phyloP scores from a whole-genome alignment of 495 filamentous ascomycete species.

The Aspergillus hancockii region DNA sequence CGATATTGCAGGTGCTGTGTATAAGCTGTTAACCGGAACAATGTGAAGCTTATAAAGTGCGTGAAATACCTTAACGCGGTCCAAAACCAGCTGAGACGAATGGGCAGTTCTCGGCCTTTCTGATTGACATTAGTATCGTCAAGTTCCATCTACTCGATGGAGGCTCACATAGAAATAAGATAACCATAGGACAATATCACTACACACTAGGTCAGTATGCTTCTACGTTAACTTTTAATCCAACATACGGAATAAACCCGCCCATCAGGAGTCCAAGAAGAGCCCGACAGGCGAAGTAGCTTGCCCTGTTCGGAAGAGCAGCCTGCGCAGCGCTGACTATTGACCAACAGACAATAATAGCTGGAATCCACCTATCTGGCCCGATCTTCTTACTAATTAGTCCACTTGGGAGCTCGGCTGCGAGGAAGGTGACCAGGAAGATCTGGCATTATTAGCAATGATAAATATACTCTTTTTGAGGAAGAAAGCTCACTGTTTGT shows the following conservation, averaged over 20 bases:
- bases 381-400: background rate
- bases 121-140: conserved; percentile 27
- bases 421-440: background rate
- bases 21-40: background rate
- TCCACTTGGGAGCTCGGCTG: background rate
- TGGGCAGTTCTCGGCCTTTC: conserved; percentile 49
- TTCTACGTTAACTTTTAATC: background rate
- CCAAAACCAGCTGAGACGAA: conserved; percentile 55
- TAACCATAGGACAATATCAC: conserved; percentile 44
- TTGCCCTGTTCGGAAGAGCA: background rate
- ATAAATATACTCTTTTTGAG: background rate
- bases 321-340: background rate
- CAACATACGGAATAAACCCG: background rate
- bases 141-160: background rate
- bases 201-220: background rate
- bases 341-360: background rate
- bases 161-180: conserved; percentile 37
- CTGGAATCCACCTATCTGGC: background rate
- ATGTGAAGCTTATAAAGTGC: background rate
- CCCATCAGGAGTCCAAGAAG: background rate
- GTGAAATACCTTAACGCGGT: conserved; percentile 38
- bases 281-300: background rate
- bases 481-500: background rate
- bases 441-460: background rate
- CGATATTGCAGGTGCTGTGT: background rate